Evolutionary conservation across 2,329 filamentous ascomycete species (phyloP).

Genomic region (Botrytis medusae): DNA sequence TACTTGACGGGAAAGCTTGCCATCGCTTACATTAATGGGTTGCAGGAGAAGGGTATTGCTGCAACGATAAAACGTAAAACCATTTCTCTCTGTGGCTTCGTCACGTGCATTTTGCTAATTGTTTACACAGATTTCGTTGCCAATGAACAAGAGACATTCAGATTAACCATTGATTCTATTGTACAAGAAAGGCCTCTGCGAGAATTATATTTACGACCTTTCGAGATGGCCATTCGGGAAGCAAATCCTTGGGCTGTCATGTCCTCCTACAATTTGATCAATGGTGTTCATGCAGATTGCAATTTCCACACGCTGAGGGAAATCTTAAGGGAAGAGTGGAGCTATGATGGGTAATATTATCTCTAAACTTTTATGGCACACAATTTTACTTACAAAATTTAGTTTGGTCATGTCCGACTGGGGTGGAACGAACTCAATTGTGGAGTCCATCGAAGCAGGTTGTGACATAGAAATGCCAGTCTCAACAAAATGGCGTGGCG

Average conservation of each 20-base stretch:
- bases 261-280: slow-evolving; percentile 67
- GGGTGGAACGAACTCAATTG: slow-evolving; percentile 57
- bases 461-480: slow-evolving; percentile 60
- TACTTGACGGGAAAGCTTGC: slow-evolving; percentile 72
- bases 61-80: slow-evolving; percentile 72
- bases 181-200: slow-evolving; percentile 64
- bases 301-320: slow-evolving; percentile 55
- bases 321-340: slow-evolving; percentile 61
- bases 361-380: neutral
- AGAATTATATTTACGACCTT: slow-evolving; percentile 72
- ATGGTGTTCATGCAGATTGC: slow-evolving; percentile 61
- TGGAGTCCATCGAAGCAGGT: slow-evolving; percentile 55
- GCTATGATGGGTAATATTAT: slow-evolving; percentile 55
- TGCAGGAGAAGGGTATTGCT: slow-evolving; percentile 71
- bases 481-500: slow-evolving; percentile 55
- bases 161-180: slow-evolving; percentile 62
- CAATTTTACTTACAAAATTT: slow-evolving; percentile 18
- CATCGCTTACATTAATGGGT: slow-evolving; percentile 68
- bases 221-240: slow-evolving; percentile 70
- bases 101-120: slow-evolving; percentile 23
- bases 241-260: slow-evolving; percentile 69
- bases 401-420: slow-evolving; percentile 60
- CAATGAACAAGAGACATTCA: slow-evolving; percentile 72
- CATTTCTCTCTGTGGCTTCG: neutral
- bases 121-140: slow-evolving; percentile 57